Evolutionary conservation across 495 filamentous ascomycete genomes (phyloP), one percentile per base, ranked within the genome.

Genomic region (Penicillium crystallinum): DNA sequence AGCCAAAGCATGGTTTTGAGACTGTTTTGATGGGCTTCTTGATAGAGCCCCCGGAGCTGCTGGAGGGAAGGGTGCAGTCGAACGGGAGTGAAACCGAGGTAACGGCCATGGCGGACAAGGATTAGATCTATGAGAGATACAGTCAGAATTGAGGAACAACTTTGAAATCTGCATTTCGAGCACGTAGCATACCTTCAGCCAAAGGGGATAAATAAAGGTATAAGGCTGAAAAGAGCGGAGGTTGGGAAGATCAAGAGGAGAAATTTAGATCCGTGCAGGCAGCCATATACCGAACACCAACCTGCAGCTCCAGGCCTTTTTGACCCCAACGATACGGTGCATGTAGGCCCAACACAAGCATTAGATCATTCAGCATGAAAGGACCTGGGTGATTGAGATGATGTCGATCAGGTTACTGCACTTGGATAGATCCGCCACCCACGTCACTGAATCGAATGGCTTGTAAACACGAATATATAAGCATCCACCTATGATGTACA

Each of bases 1-100:
- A 75, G 4, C 71, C 72, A 45, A 75, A 75, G 38, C 72, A 75
- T 2, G 71, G 72, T 51, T 75, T 75, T 17, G 69, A 64, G 7
- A 75, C 68, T 1, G 58, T 49, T 56, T 75, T 74, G 57, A 75
- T 72, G 8, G 70, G 70, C 31, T 70, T 70, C 38, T 59, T 69
- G 49, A 75, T 62, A 2, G 69, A 70, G 19, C 67, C 56, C 2
- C 61, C 63, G 10, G 70, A 64, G 55, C 62, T 51, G 35, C 57
- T 67, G 22, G 66, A 62, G n/a, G 69, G 67, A 17, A 73, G 64
- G 7, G 55, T 67, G 31, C 44, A 65, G 57, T 72, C 62, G 40
- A 63, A 23, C 8, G 67, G 61, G 4, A 58, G 49, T 17, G 60
- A 57, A 35, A 54, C 33, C 35, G 61, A 58, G 18, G 61, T 30